These are phyloP conservation scores for Aspergillus carbonarius DNA, from an alignment of 2,329 filamentous ascomycete species.

Conservation along the genomic window DNA sequence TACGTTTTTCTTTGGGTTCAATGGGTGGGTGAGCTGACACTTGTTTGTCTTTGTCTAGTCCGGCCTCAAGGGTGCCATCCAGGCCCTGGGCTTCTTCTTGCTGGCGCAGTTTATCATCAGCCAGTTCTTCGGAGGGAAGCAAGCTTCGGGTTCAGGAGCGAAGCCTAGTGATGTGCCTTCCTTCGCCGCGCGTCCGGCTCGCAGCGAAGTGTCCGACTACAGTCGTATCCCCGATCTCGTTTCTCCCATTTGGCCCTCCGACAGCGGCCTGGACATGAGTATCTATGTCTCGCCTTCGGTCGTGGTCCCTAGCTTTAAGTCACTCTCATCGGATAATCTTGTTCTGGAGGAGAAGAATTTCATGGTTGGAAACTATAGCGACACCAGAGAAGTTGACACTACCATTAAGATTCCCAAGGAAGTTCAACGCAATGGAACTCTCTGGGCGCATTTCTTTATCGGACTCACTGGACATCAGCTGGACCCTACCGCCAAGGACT, in stretches of 20 bases:
- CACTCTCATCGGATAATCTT: constrained; percentile 64
- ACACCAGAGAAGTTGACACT: constrained; percentile 74
- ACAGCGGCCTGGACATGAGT: constrained; percentile 76
- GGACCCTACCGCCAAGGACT: constrained; percentile 71
- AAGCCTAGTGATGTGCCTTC: constrained; percentile 53
- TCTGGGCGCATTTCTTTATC: constrained; percentile 93
- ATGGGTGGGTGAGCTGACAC: constrained; percentile 22
- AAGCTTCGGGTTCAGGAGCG: constrained; percentile 24
- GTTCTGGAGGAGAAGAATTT: constrained; percentile 81
- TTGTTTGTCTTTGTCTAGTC: constrained; percentile 31
- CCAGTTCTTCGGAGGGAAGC: constrained; percentile 52
- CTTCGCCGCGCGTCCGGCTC: constrained; percentile 63
- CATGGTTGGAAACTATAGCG: constrained; percentile 72
- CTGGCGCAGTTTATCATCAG: constrained; percentile 58
- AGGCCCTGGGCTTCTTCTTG: constrained; percentile 61
- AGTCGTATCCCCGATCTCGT: constrained; percentile 65
- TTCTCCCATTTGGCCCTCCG: constrained; percentile 82
- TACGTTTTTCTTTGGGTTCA: neutral
- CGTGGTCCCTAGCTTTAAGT: constrained; percentile 62
- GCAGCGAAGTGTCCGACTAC: constrained; percentile 35
- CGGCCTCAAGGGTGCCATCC: constrained; percentile 46
- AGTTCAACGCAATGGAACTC: constrained; percentile 87
- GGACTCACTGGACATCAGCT: constrained; percentile 72
- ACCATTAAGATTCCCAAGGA: constrained; percentile 72
- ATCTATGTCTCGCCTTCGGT: constrained; percentile 80